Evolutionary conservation across 2,329 filamentous ascomycete species (phyloP).

Genomic region (Hymenoscyphus fraxineus): DNA sequence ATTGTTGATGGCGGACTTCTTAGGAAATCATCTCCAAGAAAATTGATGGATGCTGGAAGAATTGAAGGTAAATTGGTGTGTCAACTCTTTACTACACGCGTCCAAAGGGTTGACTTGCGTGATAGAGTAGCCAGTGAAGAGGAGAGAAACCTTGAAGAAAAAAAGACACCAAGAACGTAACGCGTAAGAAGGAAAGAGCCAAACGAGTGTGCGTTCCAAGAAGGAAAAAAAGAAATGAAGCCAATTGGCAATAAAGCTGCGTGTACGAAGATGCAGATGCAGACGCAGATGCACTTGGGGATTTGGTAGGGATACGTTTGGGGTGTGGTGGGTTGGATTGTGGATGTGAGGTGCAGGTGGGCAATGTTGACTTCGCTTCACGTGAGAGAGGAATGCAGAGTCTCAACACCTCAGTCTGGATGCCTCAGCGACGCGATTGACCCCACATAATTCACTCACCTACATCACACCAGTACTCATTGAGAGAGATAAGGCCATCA

Average conservation of each 20-base stretch:
- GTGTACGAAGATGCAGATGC: background rate
- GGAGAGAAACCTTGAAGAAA: background rate
- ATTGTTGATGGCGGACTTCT: background rate
- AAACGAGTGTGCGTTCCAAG: background rate
- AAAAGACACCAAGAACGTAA: background rate
- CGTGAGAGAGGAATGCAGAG: background rate
- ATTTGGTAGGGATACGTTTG: background rate
- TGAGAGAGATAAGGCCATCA: background rate
- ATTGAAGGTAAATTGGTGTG: background rate
- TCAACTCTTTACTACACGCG: background rate
- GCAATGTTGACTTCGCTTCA: slow-evolving; percentile 2
- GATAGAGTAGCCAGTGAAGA: background rate
- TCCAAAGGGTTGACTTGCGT: background rate
- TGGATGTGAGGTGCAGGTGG: background rate
- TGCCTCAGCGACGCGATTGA: background rate
- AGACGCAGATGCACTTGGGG: background rate
- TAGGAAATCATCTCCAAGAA: background rate
- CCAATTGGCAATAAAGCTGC: background rate
- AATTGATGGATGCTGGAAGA: background rate
- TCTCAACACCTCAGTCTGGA: background rate
- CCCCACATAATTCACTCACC: background rate
- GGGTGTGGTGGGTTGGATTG: background rate
- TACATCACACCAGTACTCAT: background rate
- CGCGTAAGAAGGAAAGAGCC: background rate
- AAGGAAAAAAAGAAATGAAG: background rate